Conservation (phyloP, 805 yeast genomes). For the Starmerella khaoyaiensis region DNA sequence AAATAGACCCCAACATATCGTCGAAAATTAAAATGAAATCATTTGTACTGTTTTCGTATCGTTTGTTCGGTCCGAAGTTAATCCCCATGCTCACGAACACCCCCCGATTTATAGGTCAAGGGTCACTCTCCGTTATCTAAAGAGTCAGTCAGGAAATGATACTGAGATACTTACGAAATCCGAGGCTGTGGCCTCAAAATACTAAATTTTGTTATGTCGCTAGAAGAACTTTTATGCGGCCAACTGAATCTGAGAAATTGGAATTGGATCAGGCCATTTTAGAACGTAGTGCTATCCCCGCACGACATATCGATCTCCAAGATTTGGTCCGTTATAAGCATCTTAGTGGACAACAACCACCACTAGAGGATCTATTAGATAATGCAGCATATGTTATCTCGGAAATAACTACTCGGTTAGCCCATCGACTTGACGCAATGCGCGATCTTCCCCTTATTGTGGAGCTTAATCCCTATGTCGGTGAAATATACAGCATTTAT, state of each 20-base stretch:
- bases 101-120: too few species aligned
- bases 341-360: conserved; percentile 8
- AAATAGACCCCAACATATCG: too few species aligned
- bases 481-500: conserved; percentile 62
- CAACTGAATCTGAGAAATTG: conserved; percentile 11
- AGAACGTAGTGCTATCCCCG: conserved; percentile 15
- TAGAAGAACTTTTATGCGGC: too few species aligned
- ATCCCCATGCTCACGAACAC: too few species aligned
- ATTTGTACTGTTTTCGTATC: too few species aligned
- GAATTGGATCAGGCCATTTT: conserved; percentile 19
- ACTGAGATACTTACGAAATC: too few species aligned
- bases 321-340: conserved; percentile 16
- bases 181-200: too few species aligned
- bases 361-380: conserved; percentile 22
- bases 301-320: conserved; percentile 20
- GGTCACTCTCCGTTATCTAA: too few species aligned
- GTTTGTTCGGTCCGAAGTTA: too few species aligned
- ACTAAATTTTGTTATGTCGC: too few species aligned
- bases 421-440: conserved; percentile 57
- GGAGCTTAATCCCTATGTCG: conserved; percentile 74
- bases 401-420: conserved; percentile 32
- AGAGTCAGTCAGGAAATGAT: too few species aligned
- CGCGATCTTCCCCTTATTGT: conserved; percentile 71
- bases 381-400: conserved; percentile 24
- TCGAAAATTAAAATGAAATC: too few species aligned